These are phyloP conservation scores for Boletus insuetus DNA, from an alignment of 768 basidiomycete species.

Conservation along the genomic window DNA sequence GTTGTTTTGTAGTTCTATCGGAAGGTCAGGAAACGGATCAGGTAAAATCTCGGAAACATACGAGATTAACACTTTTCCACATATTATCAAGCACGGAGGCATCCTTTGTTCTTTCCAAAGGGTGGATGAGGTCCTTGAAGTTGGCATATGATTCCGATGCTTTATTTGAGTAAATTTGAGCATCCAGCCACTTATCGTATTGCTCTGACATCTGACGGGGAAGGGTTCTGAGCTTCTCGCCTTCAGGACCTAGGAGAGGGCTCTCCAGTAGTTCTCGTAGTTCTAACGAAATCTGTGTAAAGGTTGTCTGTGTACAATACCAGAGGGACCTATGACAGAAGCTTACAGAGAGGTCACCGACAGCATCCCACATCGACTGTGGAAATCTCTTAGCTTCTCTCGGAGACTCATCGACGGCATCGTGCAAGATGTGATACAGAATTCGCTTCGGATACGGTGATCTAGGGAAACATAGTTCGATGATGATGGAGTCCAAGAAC, in stretches of 20 bases:
- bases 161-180: slow-evolving; percentile 57
- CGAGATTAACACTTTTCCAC: slow-evolving; percentile 63
- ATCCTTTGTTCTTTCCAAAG: slow-evolving; percentile 55
- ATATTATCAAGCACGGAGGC: slow-evolving; percentile 51
- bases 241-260: slow-evolving; percentile 56
- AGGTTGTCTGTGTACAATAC: not conserved
- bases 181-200: slow-evolving; percentile 67
- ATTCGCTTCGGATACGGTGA: slow-evolving; percentile 65
- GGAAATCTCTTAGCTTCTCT: slow-evolving; percentile 74
- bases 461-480: slow-evolving; percentile 76
- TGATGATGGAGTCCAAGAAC: slow-evolving; percentile 79
- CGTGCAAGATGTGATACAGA: slow-evolving; percentile 63
- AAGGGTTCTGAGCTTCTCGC: slow-evolving; percentile 48
- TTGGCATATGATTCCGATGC: slow-evolving; percentile 50
- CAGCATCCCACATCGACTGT: slow-evolving; percentile 75
- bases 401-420: slow-evolving; percentile 71
- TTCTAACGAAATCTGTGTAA: slow-evolving; percentile 56
- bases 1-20: slow-evolving; percentile 55
- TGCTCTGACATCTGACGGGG: slow-evolving; percentile 54
- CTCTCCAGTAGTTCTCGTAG: slow-evolving; percentile 63
- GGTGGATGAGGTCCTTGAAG: slow-evolving; percentile 57
- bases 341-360: slow-evolving; percentile 77
- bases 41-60: slow-evolving; percentile 29
- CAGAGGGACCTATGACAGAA: slow-evolving; percentile 40
- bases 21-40: slow-evolving; percentile 3